These are phyloP conservation scores for Rosa multiflora DNA, from an alignment of 306 rosid species.

Conservation along the genomic window DNA sequence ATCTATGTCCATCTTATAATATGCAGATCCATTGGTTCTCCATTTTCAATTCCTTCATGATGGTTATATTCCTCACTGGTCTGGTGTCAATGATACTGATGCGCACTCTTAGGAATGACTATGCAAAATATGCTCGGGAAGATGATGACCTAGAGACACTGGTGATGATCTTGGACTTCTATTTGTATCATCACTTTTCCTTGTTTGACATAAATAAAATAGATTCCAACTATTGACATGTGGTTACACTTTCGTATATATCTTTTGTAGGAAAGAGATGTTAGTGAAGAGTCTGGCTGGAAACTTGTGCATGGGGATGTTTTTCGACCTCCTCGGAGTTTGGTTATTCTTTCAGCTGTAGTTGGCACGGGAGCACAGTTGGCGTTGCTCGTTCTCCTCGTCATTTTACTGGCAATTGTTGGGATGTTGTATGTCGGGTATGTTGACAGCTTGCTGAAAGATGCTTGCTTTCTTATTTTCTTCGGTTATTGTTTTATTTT, in stretches of 20 bases:
- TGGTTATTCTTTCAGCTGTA: slow-evolving; percentile 92
- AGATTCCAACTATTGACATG: slow-evolving; percentile 23
- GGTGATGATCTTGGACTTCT: slow-evolving; percentile 48
- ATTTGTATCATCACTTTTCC: slow-evolving; percentile 1
- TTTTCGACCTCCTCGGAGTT: slow-evolving; percentile 82
- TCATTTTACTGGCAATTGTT: slow-evolving; percentile 93
- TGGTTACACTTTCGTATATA: slow-evolving; percentile 22
- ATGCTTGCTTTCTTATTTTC: slow-evolving; percentile 23
- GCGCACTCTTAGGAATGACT: slow-evolving; percentile 98
- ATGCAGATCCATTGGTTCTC: slow-evolving; percentile 99
- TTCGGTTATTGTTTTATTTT: not conserved
- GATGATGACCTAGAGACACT: slow-evolving; percentile 95
- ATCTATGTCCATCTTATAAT: slow-evolving; percentile 24
- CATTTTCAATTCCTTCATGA: slow-evolving; percentile 97
- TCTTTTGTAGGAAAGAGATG: slow-evolving; percentile 85
- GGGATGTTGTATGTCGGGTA: slow-evolving; percentile 98
- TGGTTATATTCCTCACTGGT: slow-evolving; percentile 99
- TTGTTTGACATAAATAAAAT: not conserved
- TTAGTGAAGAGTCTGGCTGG: slow-evolving; percentile 99
- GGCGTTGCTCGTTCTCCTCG: slow-evolving; percentile 93
- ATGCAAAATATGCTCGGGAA: slow-evolving; percentile 98
- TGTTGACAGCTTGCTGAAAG: slow-evolving; percentile 26
- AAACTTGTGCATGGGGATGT: slow-evolving; percentile 99
- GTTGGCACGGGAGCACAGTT: slow-evolving; percentile 99
- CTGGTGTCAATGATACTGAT: slow-evolving; percentile 98